Evolutionary conservation across 805 yeast genomes (phyloP), one percentile per base, ranked within the genome.

Genomic region (Dipodascopsis uninucleata): DNA sequence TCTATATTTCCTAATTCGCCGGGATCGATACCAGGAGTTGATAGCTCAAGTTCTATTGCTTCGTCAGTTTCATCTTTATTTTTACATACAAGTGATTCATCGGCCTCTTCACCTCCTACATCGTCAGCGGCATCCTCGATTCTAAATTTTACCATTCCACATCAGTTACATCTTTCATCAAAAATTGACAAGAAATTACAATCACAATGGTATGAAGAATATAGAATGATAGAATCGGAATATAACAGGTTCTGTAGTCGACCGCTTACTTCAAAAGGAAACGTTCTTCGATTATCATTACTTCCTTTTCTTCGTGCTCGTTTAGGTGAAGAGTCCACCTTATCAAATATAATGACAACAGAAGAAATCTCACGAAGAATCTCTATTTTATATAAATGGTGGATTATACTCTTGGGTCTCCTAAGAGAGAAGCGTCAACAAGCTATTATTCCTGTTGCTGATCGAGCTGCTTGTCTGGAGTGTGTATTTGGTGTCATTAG

Each of bases 241-340:
- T 48, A 61, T 16, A 42, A 58, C 38, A 49, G 53, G 24, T 50
- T 64, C 36, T 17, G 41, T 18, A 40, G 61, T 5, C 58, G 63
- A 18, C 36, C 62, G 22, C 65, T 66, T 10, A 55, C 61, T 20
- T 54, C 57, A 42, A 61, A 60, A 43, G 62, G 70, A 16, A 70
- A 68, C 43, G 60, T 64, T 6, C 58, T 69, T n/a, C 63, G 73
- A 4, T 76, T 45, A 60, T 77, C 57, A 61, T 63, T 55, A 57
- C 69, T 59, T 48, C 72, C 64, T 41, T 67, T 66, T 47, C 52
- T 70, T 18, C 55, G 73, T 1, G 44, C 58, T 12, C 59, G 55
- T 14, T 33, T 45, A 26, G 58, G 55, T 24, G 61, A 57, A 28
- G 35, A 54, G 22, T 44, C 61, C 25, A n/a, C n/a, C n/a, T n/a